phyloP scores from a whole-genome alignment of 345 rosid genomes.

The Geranium rotundifolium region DNA sequence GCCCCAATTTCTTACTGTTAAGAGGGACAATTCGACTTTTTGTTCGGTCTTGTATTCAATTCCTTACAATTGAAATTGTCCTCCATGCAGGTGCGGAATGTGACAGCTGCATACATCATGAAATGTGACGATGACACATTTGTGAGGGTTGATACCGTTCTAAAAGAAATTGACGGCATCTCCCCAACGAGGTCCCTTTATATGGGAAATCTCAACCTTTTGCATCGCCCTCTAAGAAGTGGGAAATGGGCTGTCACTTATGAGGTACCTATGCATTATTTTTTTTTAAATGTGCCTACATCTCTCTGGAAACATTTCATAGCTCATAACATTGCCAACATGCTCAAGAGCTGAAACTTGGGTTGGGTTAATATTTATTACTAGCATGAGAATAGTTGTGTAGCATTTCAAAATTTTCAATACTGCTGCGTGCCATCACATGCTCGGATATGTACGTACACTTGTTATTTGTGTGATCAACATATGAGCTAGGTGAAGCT shows the following conservation, averaged over 20 bases:
- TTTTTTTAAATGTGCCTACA: too few relatives aligned
- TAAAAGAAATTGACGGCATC: conserved; percentile 65
- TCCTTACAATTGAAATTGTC: neutral
- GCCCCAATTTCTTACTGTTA: neutral
- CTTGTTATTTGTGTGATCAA: too few relatives aligned
- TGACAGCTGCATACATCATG: conserved; percentile 71
- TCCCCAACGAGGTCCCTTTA: conserved; percentile 58
- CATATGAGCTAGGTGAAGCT: too few relatives aligned
- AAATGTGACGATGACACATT: conserved; percentile 98
- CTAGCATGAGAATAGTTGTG: too few relatives aligned
- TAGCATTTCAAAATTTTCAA: too few relatives aligned
- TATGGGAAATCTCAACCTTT: conserved; percentile 93
- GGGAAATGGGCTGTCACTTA: conserved; percentile 96
- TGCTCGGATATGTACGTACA: too few relatives aligned
- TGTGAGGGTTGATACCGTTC: conserved; percentile 67
- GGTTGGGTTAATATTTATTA: too few relatives aligned
- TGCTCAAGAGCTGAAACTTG: too few relatives aligned
- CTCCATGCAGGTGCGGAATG: conserved; percentile 61
- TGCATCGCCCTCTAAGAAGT: conserved; percentile 82
- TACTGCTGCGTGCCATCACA: too few relatives aligned
- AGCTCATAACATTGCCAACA: neutral
- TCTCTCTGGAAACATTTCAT: neutral
- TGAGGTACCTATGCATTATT: conserved; percentile 37
- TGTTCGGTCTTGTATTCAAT: neutral
- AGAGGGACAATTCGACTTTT: neutral